Percentiles rank a stretch among this genome's conserved stretches.
Conservation (phyloP, 2,329 filamentous ascomycete species). For the Aspergillus sp. region DNA sequence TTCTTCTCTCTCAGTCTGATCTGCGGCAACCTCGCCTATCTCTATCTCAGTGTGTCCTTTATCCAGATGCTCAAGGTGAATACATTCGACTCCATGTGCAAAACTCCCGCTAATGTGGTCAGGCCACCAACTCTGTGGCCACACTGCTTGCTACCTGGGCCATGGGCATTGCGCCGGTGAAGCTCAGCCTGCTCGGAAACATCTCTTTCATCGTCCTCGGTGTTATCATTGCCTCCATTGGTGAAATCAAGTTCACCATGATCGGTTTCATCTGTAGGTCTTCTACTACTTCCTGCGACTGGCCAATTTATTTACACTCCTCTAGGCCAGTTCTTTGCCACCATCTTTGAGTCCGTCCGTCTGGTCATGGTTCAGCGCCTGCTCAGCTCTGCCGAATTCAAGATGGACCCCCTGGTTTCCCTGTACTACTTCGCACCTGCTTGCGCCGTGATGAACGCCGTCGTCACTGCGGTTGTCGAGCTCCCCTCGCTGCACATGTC, state of each 20-base stretch:
- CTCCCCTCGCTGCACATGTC: constrained; percentile 67
- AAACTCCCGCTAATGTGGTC: constrained; percentile 18
- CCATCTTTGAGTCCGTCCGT: constrained; percentile 74
- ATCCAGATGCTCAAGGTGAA: constrained; percentile 97
- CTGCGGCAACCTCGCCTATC: constrained; percentile 92
- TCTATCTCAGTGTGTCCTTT: constrained; percentile 93
- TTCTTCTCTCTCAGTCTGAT: constrained; percentile 97
- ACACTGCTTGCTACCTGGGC: constrained; percentile 86
- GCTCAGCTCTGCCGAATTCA: constrained; percentile 71
- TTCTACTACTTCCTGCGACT: constrained; percentile 42
- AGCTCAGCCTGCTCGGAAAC: constrained; percentile 82
- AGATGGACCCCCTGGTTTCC: constrained; percentile 84
- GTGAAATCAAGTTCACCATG: constrained; percentile 83
- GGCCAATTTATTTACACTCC: constrained; percentile 54
- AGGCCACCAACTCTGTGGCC: constrained; percentile 91
- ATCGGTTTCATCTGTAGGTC: constrained; percentile 62
- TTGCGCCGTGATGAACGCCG: constrained; percentile 73
- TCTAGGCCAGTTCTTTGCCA: constrained; percentile 72
- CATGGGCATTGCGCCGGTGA: constrained; percentile 78
- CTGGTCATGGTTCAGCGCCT: constrained; percentile 81
- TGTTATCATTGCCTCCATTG: constrained; percentile 88
- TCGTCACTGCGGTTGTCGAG: constrained; percentile 67
- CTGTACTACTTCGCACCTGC: constrained; percentile 85
- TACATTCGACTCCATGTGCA: constrained; percentile 24
- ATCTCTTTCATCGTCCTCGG: constrained; percentile 91